Evolutionary conservation across 176 grass and related monocot species (phyloP).

Genomic region (Rhynchospora tenuis): DNA sequence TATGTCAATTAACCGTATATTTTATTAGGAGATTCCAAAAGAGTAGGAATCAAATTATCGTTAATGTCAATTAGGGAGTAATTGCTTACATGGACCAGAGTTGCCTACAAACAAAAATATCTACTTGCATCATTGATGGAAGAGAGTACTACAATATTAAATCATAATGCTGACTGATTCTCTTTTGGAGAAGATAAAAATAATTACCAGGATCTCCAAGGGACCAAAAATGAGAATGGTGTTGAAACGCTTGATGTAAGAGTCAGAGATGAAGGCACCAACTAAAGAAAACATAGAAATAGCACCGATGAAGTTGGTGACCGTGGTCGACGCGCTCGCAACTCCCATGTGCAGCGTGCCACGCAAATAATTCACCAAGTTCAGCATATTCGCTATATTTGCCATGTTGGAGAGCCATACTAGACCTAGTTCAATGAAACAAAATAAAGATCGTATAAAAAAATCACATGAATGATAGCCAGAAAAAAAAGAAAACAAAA

Average conservation of each 20-base stretch:
- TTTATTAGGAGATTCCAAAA: background rate
- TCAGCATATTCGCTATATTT: conserved; percentile 37
- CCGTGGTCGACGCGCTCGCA: conserved; percentile 35
- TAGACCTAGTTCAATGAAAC: conserved; percentile 24
- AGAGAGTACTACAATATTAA: background rate
- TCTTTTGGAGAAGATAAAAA: background rate
- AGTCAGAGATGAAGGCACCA: conserved; percentile 65
- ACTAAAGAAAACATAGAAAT: conserved; percentile 49
- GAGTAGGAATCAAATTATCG: background rate
- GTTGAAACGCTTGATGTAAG: conserved; percentile 54
- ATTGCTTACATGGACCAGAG: background rate
- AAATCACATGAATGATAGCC: background rate
- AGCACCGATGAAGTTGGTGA: conserved; percentile 44
- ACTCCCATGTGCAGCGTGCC: conserved; percentile 60
- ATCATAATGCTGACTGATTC: background rate
- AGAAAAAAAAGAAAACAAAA: background rate
- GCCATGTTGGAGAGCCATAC: conserved; percentile 37
- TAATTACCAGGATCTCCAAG: conserved; percentile 44
- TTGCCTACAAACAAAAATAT: conserved; percentile 5
- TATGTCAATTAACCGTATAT: background rate
- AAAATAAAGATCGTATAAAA: background rate
- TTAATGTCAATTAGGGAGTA: background rate
- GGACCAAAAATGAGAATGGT: conserved; percentile 50
- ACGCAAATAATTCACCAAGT: conserved; percentile 46
- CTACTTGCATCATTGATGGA: background rate